Percentiles rank a stretch among this genome's conserved stretches.
phyloP scores from a whole-genome alignment of 2,329 filamentous ascomycete genomes.

The Fusarium newnesense region DNA sequence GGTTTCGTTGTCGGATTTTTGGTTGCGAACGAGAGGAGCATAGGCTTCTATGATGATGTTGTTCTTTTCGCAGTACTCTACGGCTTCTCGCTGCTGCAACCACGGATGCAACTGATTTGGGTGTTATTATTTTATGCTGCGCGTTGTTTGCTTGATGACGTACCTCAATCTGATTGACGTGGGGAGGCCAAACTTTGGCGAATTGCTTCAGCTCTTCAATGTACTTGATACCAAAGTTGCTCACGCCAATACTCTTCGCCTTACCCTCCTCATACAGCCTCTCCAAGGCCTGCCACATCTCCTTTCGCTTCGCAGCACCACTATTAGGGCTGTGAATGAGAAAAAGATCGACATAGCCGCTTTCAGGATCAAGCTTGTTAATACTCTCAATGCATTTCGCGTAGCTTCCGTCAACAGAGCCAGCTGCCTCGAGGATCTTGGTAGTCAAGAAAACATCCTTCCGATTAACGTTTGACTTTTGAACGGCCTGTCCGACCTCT shows the following conservation, averaged over 20 bases:
- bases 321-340: constrained; percentile 72
- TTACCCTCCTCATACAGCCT: constrained; percentile 68
- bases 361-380: constrained; percentile 63
- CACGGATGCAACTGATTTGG: constrained; percentile 74
- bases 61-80: constrained; percentile 75
- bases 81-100: constrained; percentile 60
- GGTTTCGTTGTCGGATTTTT: constrained; percentile 61
- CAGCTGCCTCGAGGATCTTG: constrained; percentile 56
- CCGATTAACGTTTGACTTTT: constrained; percentile 56
- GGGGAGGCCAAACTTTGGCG: constrained; percentile 72
- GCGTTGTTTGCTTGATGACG: constrained; percentile 23
- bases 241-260: constrained; percentile 74
- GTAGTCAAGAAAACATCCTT: constrained; percentile 65
- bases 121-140: constrained; percentile 56
- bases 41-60: constrained; percentile 66
- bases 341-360: constrained; percentile 75
- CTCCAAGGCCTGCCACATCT: constrained; percentile 75
- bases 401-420: constrained; percentile 68
- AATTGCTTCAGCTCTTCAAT: constrained; percentile 73
- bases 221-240: constrained; percentile 75
- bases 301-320: constrained; percentile 64
- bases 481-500: constrained; percentile 60
- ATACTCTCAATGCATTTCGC: constrained; percentile 69
- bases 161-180: constrained; percentile 77
- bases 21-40: constrained; percentile 48